phyloP scores from a whole-genome alignment of 2,329 filamentous ascomycete species.

The Colletotrichum gloeosporioides region DNA sequence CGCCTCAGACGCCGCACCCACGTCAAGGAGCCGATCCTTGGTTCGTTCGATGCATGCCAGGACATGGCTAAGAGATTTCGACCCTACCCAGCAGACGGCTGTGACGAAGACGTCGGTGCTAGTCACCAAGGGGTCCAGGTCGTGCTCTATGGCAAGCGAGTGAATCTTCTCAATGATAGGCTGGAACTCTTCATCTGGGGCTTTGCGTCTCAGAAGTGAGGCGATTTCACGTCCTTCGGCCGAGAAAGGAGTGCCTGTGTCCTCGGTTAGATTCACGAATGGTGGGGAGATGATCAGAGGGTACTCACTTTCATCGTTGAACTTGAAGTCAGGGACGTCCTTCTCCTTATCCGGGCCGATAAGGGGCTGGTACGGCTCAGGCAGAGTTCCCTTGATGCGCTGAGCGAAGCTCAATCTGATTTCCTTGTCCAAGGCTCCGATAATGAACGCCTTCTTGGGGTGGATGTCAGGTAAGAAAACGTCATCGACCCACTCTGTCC shows the following conservation, averaged over 20 bases:
- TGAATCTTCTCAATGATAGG: conserved; percentile 82
- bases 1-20: conserved; percentile 75
- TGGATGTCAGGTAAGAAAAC: conserved; percentile 77
- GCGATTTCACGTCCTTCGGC: conserved; percentile 85
- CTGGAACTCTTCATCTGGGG: conserved; percentile 85
- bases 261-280: conserved; percentile 22
- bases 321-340: conserved; percentile 97
- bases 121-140: conserved; percentile 80
- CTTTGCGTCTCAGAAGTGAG: conserved; percentile 81
- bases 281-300: background rate
- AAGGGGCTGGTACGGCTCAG: conserved; percentile 79
- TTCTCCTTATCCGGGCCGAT: conserved; percentile 90
- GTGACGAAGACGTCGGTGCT: conserved; percentile 95
- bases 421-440: conserved; percentile 92
- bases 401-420: conserved; percentile 96
- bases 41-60: conserved; percentile 94
- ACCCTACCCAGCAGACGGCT: conserved; percentile 89
- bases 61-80: conserved; percentile 95
- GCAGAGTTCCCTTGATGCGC: conserved; percentile 92
- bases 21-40: conserved; percentile 84
- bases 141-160: conserved; percentile 72
- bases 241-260: conserved; percentile 77
- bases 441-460: conserved; percentile 92
- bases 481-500: conserved; percentile 95
- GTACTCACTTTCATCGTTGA: conserved; percentile 71